phyloP scores from a whole-genome alignment of 306 rosid species.

The Luffa acutangula region DNA sequence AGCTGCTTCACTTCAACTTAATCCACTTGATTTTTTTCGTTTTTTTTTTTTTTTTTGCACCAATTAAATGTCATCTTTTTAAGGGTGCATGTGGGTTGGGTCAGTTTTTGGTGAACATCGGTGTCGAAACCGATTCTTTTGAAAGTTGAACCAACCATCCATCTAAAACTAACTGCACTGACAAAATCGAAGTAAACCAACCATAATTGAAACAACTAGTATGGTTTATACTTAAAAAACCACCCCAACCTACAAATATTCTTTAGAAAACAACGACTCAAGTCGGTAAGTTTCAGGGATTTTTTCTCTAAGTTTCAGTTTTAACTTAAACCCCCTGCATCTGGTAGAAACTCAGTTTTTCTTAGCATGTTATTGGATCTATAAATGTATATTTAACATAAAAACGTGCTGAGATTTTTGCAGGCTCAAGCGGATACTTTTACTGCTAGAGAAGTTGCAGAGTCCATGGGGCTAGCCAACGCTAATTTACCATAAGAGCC shows the following conservation, averaged over 20 bases:
- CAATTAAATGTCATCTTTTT: neutral
- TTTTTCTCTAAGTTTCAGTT: neutral
- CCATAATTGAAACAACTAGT: neutral
- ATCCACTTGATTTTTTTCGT: neutral
- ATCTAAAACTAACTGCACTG: neutral
- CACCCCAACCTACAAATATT: neutral
- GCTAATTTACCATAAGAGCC: conserved; percentile 43
- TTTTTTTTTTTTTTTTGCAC: neutral
- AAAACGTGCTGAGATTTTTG: neutral
- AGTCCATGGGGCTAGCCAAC: conserved; percentile 81
- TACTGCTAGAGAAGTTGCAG: conserved; percentile 71
- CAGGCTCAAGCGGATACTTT: conserved; percentile 77
- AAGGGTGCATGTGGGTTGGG: neutral
- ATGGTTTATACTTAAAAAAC: neutral
- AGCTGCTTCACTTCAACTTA: neutral
- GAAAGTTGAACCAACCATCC: neutral
- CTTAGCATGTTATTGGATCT: neutral
- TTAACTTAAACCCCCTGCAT: neutral
- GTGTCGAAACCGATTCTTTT: neutral
- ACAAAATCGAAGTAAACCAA: neutral
- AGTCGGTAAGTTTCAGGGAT: neutral
- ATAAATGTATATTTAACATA: neutral
- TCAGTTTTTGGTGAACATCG: neutral
- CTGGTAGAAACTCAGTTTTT: neutral
- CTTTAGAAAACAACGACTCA: neutral